Percentiles rank a stretch among this genome's conserved stretches.
phyloP scores from a whole-genome alignment of 805 yeast species.

The Diddensiella transvaalensis region DNA sequence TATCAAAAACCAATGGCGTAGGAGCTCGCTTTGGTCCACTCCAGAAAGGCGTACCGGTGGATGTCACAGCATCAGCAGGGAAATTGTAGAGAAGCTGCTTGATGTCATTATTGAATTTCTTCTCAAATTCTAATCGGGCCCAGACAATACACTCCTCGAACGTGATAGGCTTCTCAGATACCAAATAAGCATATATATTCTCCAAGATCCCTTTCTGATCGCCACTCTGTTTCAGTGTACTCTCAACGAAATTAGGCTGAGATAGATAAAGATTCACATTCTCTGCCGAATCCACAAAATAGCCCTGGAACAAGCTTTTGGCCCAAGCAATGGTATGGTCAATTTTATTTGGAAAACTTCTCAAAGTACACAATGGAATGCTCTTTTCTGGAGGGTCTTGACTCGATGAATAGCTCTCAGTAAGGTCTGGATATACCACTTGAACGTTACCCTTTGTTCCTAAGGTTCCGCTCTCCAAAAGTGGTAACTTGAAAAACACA shows the following conservation, averaged over 20 bases:
- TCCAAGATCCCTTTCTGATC: constrained; percentile 85
- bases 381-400: constrained; percentile 99
- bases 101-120: constrained; percentile 79
- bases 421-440: constrained; percentile 86
- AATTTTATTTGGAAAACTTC: constrained; percentile 96
- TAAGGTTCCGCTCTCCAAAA: constrained; percentile 93
- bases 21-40: constrained; percentile 98
- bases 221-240: constrained; percentile 84
- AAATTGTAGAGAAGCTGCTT: constrained; percentile 87
- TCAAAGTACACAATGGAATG: constrained; percentile 92
- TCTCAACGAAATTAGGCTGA: constrained; percentile 90
- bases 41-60: constrained; percentile 94
- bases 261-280: constrained; percentile 86
- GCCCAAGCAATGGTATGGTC: constrained; percentile 99
- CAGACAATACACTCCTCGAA: constrained; percentile 94
- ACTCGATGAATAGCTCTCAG: constrained; percentile 94
- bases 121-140: constrained; percentile 90
- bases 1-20: constrained; percentile 72
- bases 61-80: constrained; percentile 89
- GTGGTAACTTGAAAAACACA: constrained; percentile 84
- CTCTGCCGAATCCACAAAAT: constrained; percentile 85
- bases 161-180: constrained; percentile 76
- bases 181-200: constrained; percentile 64
- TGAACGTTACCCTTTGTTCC: constrained; percentile 99
- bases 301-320: constrained; percentile 88